Evolutionary conservation across 306 rosid species (phyloP).

Genomic region (Quercus aquifolioides): DNA sequence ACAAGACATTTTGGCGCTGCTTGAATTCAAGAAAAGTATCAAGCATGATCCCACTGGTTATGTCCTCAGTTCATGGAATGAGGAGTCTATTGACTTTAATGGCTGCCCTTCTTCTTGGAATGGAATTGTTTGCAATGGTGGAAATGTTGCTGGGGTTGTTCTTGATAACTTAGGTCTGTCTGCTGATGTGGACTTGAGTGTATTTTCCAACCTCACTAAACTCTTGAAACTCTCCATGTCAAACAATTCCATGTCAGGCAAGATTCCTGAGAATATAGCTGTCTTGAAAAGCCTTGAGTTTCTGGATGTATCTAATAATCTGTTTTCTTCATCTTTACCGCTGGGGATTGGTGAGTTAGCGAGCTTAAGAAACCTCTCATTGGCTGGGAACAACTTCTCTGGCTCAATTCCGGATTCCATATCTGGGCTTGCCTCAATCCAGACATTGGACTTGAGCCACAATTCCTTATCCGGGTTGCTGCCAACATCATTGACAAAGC

Average conservation of each 20-base stretch:
- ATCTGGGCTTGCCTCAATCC: slow-evolving; percentile 64
- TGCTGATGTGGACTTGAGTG: slow-evolving; percentile 70
- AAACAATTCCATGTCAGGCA: slow-evolving; percentile 76
- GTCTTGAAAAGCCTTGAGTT: slow-evolving; percentile 69
- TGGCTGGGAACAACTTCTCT: slow-evolving; percentile 86
- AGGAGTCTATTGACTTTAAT: slow-evolving; percentile 92
- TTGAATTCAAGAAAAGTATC: slow-evolving; percentile 85
- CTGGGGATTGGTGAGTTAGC: slow-evolving; percentile 51
- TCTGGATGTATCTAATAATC: slow-evolving; percentile 77
- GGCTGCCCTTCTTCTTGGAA: slow-evolving; percentile 99
- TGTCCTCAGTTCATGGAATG: slow-evolving; percentile 93
- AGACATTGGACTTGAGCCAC: slow-evolving; percentile 74
- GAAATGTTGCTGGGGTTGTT: slow-evolving; percentile 92
- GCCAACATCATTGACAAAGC: slow-evolving; percentile 55
- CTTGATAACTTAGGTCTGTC: slow-evolving; percentile 83
- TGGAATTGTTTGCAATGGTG: slow-evolving; percentile 86
- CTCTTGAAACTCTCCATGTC: slow-evolving; percentile 79
- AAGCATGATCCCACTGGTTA: slow-evolving; percentile 94
- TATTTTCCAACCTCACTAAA: slow-evolving; percentile 75
- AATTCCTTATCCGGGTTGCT: slow-evolving; percentile 72
- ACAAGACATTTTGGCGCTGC: slow-evolving; percentile 85
- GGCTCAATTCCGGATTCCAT: slow-evolving; percentile 69
- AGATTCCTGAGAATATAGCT: slow-evolving; percentile 57
- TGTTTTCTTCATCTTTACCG: slow-evolving; percentile 68
- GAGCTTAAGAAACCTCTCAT: slow-evolving; percentile 69